Evolutionary conservation across 148 eudicot genomes (phyloP), one percentile per base, ranked within the genome.

Genomic region (Persicaria tinctoria): DNA sequence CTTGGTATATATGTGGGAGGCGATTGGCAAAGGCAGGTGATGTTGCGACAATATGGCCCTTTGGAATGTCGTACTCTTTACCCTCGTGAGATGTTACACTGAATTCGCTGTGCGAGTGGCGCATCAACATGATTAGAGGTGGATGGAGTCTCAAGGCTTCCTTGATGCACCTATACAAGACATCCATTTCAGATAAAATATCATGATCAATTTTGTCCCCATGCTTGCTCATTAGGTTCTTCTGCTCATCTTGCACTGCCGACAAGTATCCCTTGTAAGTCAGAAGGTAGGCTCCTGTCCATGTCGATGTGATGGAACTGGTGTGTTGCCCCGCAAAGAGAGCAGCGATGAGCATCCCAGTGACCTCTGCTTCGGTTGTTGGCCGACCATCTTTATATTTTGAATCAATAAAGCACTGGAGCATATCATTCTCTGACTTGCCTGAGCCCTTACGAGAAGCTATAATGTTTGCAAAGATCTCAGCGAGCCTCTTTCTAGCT

Each of bases 301-400:
- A 93, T 14, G 89, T 86, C 70, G 98, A 93, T 44, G 98, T 93
- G 72, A 93, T 93, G 66, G 98, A 91, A 63, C 98, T 93, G 2
- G 98, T 93, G 78, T 91, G 98, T 79, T 93, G 98, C 51, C 98
- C 98, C 9, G 97, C 98, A 78, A 93, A 93, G 18, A 93, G 85
- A 32, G 98, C 97, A 72, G 98, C 98, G 57, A 93, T 93, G 27
- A 93, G 94, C 70, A 93, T 75, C 69, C 98, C 98, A 6, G 98
- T 91, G 76, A 93, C 91, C 85, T 93, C 98, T 68, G 75, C 70
- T 68, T 93, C 94, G 0, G 94, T 87, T 53, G 98, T 93, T 20
- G 80, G 77, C 16, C 97, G 90, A 13, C 98, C 98, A 74, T 89
- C 87, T 85, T 93, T 93, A 89, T 93, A 93, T 72, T 89, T 93